Evolutionary conservation across 345 rosid genomes (phyloP).

Genomic region (Brassica cretica): DNA sequence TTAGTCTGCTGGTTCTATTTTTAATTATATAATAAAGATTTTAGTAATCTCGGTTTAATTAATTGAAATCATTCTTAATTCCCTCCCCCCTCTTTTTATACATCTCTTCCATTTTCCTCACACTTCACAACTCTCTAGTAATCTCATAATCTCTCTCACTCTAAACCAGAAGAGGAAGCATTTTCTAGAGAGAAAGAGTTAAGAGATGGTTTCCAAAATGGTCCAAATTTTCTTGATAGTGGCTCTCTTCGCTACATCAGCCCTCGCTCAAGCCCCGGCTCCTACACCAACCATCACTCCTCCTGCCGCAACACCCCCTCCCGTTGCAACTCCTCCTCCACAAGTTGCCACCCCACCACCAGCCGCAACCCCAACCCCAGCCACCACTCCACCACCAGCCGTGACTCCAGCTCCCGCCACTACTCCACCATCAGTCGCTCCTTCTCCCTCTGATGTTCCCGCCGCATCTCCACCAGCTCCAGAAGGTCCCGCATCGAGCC

Average conservation of each 20-base stretch:
- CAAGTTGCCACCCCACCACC: slow-evolving; percentile 33
- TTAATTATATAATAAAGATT: slow-evolving; percentile 2
- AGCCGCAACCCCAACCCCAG: slow-evolving; percentile 24
- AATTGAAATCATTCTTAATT: slow-evolving; percentile 11
- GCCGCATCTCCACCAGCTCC: slow-evolving; percentile 39
- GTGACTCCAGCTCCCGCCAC: slow-evolving; percentile 30
- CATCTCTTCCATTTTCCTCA: slow-evolving; percentile 22
- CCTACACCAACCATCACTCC: slow-evolving; percentile 38
- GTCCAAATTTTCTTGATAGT: slow-evolving; percentile 33
- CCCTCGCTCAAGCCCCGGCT: slow-evolving; percentile 39
- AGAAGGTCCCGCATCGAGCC: slow-evolving; percentile 20
- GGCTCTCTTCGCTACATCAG: slow-evolving; percentile 36
- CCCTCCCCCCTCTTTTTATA: slow-evolving; percentile 30
- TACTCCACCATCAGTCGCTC: slow-evolving; percentile 25
- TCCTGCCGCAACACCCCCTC: slow-evolving; percentile 13
- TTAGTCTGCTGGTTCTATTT: slow-evolving; percentile 19
- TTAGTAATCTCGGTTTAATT: slow-evolving; percentile 28
- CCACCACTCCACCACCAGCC: slow-evolving; percentile 37
- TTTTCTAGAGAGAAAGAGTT: not conserved
- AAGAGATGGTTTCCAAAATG: slow-evolving; percentile 32
- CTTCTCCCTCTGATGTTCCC: slow-evolving; percentile 40
- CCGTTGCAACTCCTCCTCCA: slow-evolving; percentile 23
- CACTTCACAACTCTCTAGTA: slow-evolving; percentile 16
- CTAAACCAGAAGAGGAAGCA: slow-evolving; percentile 15
- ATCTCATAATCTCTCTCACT: slow-evolving; percentile 5